phyloP scores from a whole-genome alignment of 441 rosid genomes.

The Erodium chrysanthum region DNA sequence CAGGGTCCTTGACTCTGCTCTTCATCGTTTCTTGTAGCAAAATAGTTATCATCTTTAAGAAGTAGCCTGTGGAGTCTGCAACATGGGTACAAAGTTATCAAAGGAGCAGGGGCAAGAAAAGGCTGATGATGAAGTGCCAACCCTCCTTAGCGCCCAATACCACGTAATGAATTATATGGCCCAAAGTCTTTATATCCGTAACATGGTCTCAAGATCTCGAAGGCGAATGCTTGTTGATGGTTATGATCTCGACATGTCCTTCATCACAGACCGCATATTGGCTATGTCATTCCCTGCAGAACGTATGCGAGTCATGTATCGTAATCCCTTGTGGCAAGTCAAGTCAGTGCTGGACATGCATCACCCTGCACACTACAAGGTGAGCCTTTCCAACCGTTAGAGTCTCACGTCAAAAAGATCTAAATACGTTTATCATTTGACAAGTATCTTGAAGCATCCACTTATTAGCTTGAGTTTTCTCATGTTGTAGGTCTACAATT shows the following conservation, averaged over 20 bases:
- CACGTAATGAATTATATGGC: slow-evolving; percentile 42
- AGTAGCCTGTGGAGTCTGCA: slow-evolving; percentile 10
- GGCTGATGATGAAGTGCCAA: slow-evolving; percentile 19
- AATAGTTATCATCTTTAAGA: slow-evolving; percentile 14
- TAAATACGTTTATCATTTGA: no score
- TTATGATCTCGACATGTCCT: slow-evolving; percentile 90
- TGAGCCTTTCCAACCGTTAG: slow-evolving; percentile 13
- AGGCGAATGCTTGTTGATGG: slow-evolving; percentile 70
- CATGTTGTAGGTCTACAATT: slow-evolving; percentile 50
- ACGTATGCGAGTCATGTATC: slow-evolving; percentile 66
- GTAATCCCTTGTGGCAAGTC: slow-evolving; percentile 93
- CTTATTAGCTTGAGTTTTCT: background rate
- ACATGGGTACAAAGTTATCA: slow-evolving; percentile 64
- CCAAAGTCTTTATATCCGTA: slow-evolving; percentile 49
- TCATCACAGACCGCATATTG: slow-evolving; percentile 52
- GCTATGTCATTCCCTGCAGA: slow-evolving; percentile 93
- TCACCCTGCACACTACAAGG: slow-evolving; percentile 72
- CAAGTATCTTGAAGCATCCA: no score
- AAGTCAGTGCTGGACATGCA: slow-evolving; percentile 77
- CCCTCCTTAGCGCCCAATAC: slow-evolving; percentile 23
- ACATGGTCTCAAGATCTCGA: slow-evolving; percentile 71
- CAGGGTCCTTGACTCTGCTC: background rate
- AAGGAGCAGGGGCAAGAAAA: slow-evolving; percentile 27
- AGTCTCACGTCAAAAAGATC: no score
- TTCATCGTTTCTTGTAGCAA: background rate